These are phyloP conservation scores for Bisporella sp. DNA, from an alignment of 2,329 filamentous ascomycete genomes.

Conservation along the genomic window DNA sequence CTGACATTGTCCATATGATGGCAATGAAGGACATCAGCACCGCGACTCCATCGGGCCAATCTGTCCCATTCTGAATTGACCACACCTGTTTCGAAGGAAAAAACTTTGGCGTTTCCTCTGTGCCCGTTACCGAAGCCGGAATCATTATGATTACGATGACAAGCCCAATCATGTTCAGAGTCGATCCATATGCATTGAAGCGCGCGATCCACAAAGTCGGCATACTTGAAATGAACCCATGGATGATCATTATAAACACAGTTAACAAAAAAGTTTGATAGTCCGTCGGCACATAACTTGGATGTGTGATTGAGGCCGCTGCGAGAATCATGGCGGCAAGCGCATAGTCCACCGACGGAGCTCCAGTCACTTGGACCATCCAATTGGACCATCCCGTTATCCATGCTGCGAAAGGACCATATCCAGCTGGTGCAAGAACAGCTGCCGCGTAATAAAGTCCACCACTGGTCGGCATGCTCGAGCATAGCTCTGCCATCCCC, in stretches of 20 bases:
- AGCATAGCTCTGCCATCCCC: conserved; percentile 65
- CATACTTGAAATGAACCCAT: conserved; percentile 60
- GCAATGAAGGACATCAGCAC: conserved; percentile 66
- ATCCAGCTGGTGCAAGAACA: conserved; percentile 60
- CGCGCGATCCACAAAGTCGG: conserved; percentile 64
- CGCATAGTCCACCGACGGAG: conserved; percentile 61
- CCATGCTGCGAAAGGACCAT: conserved; percentile 61
- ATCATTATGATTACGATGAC: conserved; percentile 63
- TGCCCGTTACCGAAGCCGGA: conserved; percentile 42
- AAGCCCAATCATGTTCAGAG: conserved; percentile 63
- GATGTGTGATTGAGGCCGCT: conserved; percentile 60
- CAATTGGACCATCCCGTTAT: conserved; percentile 66
- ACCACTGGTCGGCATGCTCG: conserved; percentile 64
- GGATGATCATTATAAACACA: conserved; percentile 58
- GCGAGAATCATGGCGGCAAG: conserved; percentile 65
- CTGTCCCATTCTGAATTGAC: conserved; percentile 60
- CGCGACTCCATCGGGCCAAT: conserved; percentile 59
- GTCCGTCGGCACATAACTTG: conserved; percentile 53
- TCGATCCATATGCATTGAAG: conserved; percentile 64
- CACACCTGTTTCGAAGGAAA: conserved; percentile 52
- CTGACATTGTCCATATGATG: conserved; percentile 63
- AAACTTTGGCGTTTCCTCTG: conserved; percentile 48
- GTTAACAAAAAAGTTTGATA: conserved; percentile 67
- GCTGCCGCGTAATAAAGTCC: conserved; percentile 70
- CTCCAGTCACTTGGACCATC: conserved; percentile 59